Base-by-base conservation (phyloP, 495 filamentous ascomycete genomes). In the Penicillium samsonianum region DNA sequence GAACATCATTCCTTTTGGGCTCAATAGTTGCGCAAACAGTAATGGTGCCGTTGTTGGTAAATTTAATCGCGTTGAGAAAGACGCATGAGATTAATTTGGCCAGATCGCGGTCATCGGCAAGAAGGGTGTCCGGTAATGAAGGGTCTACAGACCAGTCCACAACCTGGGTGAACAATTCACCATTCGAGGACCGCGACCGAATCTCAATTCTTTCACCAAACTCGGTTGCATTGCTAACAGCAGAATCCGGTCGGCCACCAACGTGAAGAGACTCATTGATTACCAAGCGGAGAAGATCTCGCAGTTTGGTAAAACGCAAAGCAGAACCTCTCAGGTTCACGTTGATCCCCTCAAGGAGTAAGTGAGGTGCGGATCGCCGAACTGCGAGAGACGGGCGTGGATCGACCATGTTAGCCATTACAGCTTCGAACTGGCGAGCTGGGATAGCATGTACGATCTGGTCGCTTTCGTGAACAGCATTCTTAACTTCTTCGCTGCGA, bases 41-140 rank as follows among this genome's bases (percentile, higher is more conserved):
- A 49, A 92, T 87, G n/a, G 71, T 77, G 20, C 89, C 89, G 51
- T 76, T 78, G 57, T 89, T 85, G 0, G 90, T 91, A 62, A 91
- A 92, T 66, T 92, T 92, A 53, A 92, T 80, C 4, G 89, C 90
- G 67, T 92, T 92, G 28, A 90, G 73, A 53, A 90, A 83, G 16
- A 92, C 81, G 55, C 87, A 88, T 9, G 87, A 89, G 2, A 90
- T 81, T 55, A 89, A 67, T 64, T 91, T 91, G 11, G 84, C 82
- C n/a, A 92, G 67, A 57, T 90, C 86, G 54, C 85, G 81, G 63
- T 89, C 84, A 69, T 90, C 88, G 51, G 87, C 81, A 40, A 88
- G 78, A 49, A 91, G 78, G 4, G 80, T 82, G 22, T 87, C 82
- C 1, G 89, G 89, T 22, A 92, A 79, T 33, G 73, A 75, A 8